Conservation (phyloP, 495 filamentous ascomycete genomes). For the Diplogelasinospora grovesii region DNA sequence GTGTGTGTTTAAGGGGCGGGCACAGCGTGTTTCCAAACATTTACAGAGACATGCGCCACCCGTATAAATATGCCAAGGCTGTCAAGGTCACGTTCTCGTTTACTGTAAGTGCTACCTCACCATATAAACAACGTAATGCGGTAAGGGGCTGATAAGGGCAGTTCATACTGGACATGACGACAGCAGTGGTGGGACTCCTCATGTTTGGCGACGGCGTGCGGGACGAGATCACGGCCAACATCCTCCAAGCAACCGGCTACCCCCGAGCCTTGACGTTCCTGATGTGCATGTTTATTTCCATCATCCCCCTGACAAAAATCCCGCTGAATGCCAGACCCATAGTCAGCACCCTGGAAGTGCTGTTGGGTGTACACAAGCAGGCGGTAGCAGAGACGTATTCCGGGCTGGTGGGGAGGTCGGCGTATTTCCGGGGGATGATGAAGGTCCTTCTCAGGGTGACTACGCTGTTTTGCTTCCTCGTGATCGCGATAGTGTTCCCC, state of each 20-base stretch:
- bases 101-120: conserved; percentile 53
- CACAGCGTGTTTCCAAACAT: conserved; percentile 96
- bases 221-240: conserved; percentile 87
- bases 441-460: conserved; percentile 55
- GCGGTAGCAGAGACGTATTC: conserved; percentile 39
- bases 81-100: conserved; percentile 82
- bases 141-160: conserved; percentile 21
- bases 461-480: conserved; percentile 33
- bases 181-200: conserved; percentile 74
- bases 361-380: conserved; percentile 62
- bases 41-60: conserved; percentile 96
- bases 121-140: background rate
- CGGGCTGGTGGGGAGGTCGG: conserved; percentile 46
- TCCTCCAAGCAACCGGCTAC: conserved; percentile 66
- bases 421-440: conserved; percentile 49
- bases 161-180: conserved; percentile 71
- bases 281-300: conserved; percentile 77
- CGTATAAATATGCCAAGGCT: conserved; percentile 71
- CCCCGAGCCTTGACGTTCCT: conserved; percentile 66
- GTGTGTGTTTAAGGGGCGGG: conserved; percentile 58
- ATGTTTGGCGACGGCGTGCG: conserved; percentile 88
- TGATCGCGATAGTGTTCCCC: conserved; percentile 72
- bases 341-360: conserved; percentile 72
- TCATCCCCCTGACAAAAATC: conserved; percentile 92
- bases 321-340: conserved; percentile 89